phyloP scores from a whole-genome alignment of 331 rosid genomes.

The Acacia pycnantha region DNA sequence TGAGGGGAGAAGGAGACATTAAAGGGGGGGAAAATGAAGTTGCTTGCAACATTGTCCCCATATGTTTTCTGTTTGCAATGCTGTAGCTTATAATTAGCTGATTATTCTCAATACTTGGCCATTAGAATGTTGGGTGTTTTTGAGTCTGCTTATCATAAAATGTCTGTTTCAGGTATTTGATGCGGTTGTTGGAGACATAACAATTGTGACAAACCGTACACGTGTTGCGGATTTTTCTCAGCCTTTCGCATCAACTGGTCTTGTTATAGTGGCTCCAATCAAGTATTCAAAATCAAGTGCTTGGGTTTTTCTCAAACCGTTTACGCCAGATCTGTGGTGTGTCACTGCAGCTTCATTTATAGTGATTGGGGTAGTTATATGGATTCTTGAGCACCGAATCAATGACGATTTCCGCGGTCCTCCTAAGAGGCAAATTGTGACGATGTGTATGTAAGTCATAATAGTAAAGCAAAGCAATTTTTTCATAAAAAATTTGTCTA shows the following conservation, averaged over 20 bases:
- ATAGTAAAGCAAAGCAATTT: background rate
- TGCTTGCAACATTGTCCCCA: background rate
- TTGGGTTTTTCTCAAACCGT: constrained; percentile 91
- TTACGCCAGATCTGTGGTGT: constrained; percentile 85
- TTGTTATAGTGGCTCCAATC: constrained; percentile 85
- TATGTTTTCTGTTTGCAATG: constrained; percentile 10
- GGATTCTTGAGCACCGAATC: constrained; percentile 94
- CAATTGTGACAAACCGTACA: constrained; percentile 87
- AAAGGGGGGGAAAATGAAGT: background rate
- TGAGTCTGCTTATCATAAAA: constrained; percentile 23
- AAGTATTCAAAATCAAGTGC: constrained; percentile 54
- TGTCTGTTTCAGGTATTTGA: constrained; percentile 64
- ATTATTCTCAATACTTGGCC: background rate
- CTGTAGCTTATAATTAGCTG: background rate
- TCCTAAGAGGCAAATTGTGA: constrained; percentile 76
- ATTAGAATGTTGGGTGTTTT: constrained; percentile 15
- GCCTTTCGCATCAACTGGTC: constrained; percentile 82
- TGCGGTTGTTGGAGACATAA: constrained; percentile 93
- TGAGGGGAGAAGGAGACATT: background rate
- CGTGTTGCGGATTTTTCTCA: constrained; percentile 83
- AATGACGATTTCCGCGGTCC: constrained; percentile 92
- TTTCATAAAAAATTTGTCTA: background rate
- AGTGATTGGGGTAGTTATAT: constrained; percentile 69
- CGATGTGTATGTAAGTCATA: constrained; percentile 68
- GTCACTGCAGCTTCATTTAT: constrained; percentile 73